phyloP scores from a whole-genome alignment of 306 rosid genomes.

The Cicer pinnatifidum region DNA sequence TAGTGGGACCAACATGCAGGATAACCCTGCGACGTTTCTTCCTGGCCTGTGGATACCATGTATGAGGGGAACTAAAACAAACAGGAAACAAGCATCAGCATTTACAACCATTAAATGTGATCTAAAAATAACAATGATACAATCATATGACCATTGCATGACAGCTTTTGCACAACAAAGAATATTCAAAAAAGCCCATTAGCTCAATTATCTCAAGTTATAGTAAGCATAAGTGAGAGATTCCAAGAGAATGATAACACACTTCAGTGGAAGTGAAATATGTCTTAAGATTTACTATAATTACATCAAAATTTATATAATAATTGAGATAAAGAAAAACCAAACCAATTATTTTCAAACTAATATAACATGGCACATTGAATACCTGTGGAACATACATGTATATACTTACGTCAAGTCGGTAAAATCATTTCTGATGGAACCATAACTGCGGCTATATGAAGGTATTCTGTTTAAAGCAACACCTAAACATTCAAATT shows the following conservation, averaged over 20 bases:
- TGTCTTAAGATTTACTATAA: not conserved
- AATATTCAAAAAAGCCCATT: not conserved
- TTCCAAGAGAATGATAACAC: not conserved
- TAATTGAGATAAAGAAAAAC: constrained; percentile 14
- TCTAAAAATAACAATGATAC: constrained; percentile 23
- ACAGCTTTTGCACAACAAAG: constrained; percentile 20
- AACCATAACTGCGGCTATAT: constrained; percentile 55
- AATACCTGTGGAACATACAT: constrained; percentile 25
- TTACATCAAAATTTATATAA: not conserved
- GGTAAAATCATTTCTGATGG: constrained; percentile 58
- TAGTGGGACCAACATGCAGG: constrained; percentile 96
- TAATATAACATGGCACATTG: not conserved
- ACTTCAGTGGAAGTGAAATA: constrained; percentile 10
- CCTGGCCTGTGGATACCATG: constrained; percentile 93
- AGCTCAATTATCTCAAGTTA: not conserved
- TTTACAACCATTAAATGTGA: not conserved
- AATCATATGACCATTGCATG: constrained; percentile 28
- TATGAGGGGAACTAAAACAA: constrained; percentile 75
- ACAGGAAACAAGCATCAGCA: constrained; percentile 37
- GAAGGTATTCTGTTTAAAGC: constrained; percentile 48
- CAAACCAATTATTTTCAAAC: constrained; percentile 27
- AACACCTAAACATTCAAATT: constrained; percentile 46
- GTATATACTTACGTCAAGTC: constrained; percentile 74
- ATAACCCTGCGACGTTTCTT: constrained; percentile 74
- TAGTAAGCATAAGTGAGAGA: not conserved